These are phyloP conservation scores for Phyllosticta citribraziliensis DNA, from an alignment of 2,329 filamentous ascomycete species.

Conservation along the genomic window DNA sequence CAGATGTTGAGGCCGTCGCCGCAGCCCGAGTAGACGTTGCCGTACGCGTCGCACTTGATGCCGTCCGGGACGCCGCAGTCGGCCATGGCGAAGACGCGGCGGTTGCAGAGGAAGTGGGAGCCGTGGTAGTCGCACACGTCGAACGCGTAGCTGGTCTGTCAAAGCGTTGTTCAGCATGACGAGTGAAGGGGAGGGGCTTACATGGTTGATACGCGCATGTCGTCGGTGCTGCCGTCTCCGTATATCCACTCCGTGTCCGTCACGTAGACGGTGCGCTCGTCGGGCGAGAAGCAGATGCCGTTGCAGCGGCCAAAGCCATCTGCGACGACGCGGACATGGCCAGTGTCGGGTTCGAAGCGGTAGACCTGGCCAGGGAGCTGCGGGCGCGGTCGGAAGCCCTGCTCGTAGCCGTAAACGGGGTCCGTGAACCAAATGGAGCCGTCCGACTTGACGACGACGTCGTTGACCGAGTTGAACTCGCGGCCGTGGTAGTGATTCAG, in stretches of 20 bases:
- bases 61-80: constrained; percentile 36
- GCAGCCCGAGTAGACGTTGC: constrained; percentile 45
- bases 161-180: not conserved
- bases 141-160: constrained; percentile 28
- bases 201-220: constrained; percentile 12
- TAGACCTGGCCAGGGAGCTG: constrained; percentile 24
- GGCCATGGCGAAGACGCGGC: constrained; percentile 43
- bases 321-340: constrained; percentile 27
- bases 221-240: constrained; percentile 4
- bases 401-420: constrained; percentile 20
- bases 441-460: constrained; percentile 28
- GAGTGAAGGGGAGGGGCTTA: not conserved
- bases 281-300: constrained; percentile 34
- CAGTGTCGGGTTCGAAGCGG: constrained; percentile 29
- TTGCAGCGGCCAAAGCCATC: constrained; percentile 32
- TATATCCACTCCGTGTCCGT: constrained; percentile 25
- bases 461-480: constrained; percentile 32
- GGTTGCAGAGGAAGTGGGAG: constrained; percentile 26
- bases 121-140: constrained; percentile 33
- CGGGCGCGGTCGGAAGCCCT: constrained; percentile 17
- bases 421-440: constrained; percentile 41
- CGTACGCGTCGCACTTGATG: constrained; percentile 44
- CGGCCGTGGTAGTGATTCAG: constrained; percentile 37
- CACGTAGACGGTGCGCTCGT: constrained; percentile 32
- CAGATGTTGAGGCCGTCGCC: constrained; percentile 44